Percentiles rank a stretch among this genome's conserved stretches.
phyloP scores from a whole-genome alignment of 2,329 filamentous ascomycete genomes.

The Hypomyces rosellus region DNA sequence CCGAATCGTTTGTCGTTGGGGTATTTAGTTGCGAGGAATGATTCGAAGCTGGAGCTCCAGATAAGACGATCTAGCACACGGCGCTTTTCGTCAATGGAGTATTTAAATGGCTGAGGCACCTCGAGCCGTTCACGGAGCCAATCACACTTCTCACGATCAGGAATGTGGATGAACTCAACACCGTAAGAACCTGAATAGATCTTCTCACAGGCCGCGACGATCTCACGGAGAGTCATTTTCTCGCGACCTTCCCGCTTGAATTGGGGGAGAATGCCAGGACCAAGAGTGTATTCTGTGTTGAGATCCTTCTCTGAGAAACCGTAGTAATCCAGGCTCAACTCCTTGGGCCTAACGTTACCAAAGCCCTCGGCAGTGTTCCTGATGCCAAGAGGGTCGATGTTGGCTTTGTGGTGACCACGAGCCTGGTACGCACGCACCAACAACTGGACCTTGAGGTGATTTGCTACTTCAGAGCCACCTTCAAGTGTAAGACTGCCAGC shows the following conservation, averaged over 20 bases:
- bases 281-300: slow-evolving; percentile 83
- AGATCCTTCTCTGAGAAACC: slow-evolving; percentile 92
- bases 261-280: slow-evolving; percentile 88
- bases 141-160: slow-evolving; percentile 94
- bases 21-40: slow-evolving; percentile 93
- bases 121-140: slow-evolving; percentile 95
- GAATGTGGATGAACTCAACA: slow-evolving; percentile 98
- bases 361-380: slow-evolving; percentile 69
- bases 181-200: slow-evolving; percentile 98
- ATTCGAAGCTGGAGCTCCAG: slow-evolving; percentile 97
- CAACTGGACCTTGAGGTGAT: slow-evolving; percentile 97
- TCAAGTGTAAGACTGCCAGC: slow-evolving; percentile 62
- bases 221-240: slow-evolving; percentile 96
- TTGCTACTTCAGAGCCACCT: slow-evolving; percentile 76
- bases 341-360: slow-evolving; percentile 81
- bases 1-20: slow-evolving; percentile 99
- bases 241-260: slow-evolving; percentile 84
- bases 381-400: slow-evolving; percentile 93
- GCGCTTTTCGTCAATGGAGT: slow-evolving; percentile 96
- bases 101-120: slow-evolving; percentile 91
- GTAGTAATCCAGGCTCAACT: slow-evolving; percentile 89
- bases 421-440: slow-evolving; percentile 97
- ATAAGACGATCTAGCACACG: slow-evolving; percentile 95
- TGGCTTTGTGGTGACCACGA: slow-evolving; percentile 95
- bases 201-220: slow-evolving; percentile 85